Conservation (phyloP, 23 red algal species). For the Gracilaria gracilis region DNA sequence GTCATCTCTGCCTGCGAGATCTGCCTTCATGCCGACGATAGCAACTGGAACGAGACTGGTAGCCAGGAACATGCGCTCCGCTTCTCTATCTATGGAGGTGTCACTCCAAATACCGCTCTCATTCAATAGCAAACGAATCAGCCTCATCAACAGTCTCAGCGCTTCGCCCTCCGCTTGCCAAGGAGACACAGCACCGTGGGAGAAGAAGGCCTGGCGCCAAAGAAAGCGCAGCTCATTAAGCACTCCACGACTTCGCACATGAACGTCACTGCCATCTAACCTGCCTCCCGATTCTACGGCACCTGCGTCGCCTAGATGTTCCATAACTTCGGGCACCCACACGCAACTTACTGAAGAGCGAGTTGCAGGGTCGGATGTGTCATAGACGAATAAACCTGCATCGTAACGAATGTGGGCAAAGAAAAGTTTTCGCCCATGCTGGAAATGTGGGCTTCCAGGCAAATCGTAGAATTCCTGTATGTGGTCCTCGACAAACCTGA, state of each 20-base stretch:
- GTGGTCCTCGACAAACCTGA: slow-evolving; percentile 25
- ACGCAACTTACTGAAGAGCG: slow-evolving; percentile 60
- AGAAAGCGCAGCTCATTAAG: slow-evolving; percentile 65
- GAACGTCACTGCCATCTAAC: slow-evolving; percentile 35
- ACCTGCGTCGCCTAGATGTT: slow-evolving; percentile 48
- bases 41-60: slow-evolving; percentile 65
- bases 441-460: slow-evolving; percentile 41
- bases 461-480: slow-evolving; percentile 75
- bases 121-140: slow-evolving; percentile 56
- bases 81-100: slow-evolving; percentile 56
- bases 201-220: slow-evolving; percentile 64
- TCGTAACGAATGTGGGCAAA: slow-evolving; percentile 63
- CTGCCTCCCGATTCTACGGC: slow-evolving; percentile 71
- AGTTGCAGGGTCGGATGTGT: slow-evolving; percentile 48
- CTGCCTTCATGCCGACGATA: slow-evolving; percentile 64
- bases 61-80: slow-evolving; percentile 50
- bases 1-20: slow-evolving; percentile 41
- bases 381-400: slow-evolving; percentile 63
- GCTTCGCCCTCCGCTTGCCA: slow-evolving; percentile 34
- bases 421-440: slow-evolving; percentile 59
- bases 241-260: slow-evolving; percentile 56
- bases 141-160: slow-evolving; percentile 22
- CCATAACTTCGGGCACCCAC: slow-evolving; percentile 74
- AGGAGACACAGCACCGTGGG: slow-evolving; percentile 41
- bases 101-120: slow-evolving; percentile 66